Base-by-base conservation (phyloP, 2,329 filamentous ascomycete species). In the Fusarium pilosicola region DNA sequence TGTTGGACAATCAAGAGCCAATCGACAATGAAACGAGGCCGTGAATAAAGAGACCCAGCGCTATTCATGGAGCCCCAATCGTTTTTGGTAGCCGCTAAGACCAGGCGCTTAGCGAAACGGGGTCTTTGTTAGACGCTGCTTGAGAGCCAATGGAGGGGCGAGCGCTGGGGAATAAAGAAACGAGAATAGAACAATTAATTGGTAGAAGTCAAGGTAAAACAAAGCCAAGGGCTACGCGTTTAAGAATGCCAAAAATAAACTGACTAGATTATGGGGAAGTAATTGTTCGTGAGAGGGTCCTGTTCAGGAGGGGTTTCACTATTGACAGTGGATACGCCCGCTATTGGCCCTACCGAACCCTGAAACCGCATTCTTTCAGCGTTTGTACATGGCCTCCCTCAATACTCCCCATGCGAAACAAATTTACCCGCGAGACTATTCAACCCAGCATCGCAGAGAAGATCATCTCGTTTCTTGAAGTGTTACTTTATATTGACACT, bases 91-190 rank as follows among this genome's bases (percentile, higher is more conserved):
- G 74, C 57, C 64, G 73, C 73, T 62, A n/a, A 46, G n/a, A 24
- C 26, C 45, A 42, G 58, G 75, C 75, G 75, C 75, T 76, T 77
- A 77, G 69, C 69, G 75, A 77, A 77, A 77, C 75, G 32, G 46
- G 32, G 46, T 12, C 63, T 65, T 60, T 62, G 58, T 64, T 71
- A 61, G 58, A 67, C 71, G 71, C 71, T 11, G 54, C 28, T 1
- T 5, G 13, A 71, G 26, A 71, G 24, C 68, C 68, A 70, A 70
- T 70, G 48, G 61, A 42, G 24, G 38, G n/a, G 20, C 11, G 38
- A 34, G 15, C 18, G 26, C 24, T 36, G 49, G 38, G 39, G 38
- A 17, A 55, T n/a, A 70, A 71, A 66, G 66, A 61, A 71, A 70
- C 68, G 14, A 71, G 54, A 56, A 70, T 55, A 71, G 54, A 65